Percentiles rank a stretch among this genome's conserved stretches.
Conservation (phyloP, 2,329 filamentous ascomycete genomes). For the Colletotrichum liriopes region DNA sequence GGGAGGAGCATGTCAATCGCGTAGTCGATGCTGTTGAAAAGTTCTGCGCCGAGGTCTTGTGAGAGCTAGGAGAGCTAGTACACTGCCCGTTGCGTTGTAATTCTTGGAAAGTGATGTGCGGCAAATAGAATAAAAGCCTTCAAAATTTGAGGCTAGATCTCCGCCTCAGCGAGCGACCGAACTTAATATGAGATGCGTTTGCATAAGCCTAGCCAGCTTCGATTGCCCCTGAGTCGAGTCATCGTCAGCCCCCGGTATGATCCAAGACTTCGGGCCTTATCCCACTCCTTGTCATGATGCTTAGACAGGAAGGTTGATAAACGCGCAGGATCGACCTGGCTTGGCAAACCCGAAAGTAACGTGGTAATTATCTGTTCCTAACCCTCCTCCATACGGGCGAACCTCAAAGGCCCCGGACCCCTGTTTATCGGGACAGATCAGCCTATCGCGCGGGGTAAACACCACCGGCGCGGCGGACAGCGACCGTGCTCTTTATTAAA, state of each 20-base stretch:
- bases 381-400: neutral
- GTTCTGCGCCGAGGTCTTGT: conserved; percentile 30
- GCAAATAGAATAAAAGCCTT: neutral
- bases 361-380: conserved; percentile 21
- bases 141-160: neutral
- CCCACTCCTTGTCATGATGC: conserved; percentile 5
- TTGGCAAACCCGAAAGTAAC: conserved; percentile 29
- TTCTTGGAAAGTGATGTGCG: neutral
- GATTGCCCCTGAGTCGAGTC: too few species aligned
- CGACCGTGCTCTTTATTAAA: conserved; percentile 28
- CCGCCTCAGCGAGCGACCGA: neutral
- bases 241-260: too few species aligned
- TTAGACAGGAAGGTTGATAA: conserved; percentile 43
- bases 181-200: neutral
- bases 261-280: neutral
- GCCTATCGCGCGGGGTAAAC: conserved; percentile 42
- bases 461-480: conserved; percentile 10
- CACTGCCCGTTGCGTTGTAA: neutral
- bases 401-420: conserved; percentile 1
- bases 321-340: conserved; percentile 25
- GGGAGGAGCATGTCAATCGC: conserved; percentile 26
- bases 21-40: conserved; percentile 13
- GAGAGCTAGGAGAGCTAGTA: neutral
- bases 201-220: too few species aligned
- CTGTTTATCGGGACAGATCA: conserved; percentile 33